Conservation (phyloP, 2,329 filamentous ascomycete genomes). For the Cytospora leucostoma region DNA sequence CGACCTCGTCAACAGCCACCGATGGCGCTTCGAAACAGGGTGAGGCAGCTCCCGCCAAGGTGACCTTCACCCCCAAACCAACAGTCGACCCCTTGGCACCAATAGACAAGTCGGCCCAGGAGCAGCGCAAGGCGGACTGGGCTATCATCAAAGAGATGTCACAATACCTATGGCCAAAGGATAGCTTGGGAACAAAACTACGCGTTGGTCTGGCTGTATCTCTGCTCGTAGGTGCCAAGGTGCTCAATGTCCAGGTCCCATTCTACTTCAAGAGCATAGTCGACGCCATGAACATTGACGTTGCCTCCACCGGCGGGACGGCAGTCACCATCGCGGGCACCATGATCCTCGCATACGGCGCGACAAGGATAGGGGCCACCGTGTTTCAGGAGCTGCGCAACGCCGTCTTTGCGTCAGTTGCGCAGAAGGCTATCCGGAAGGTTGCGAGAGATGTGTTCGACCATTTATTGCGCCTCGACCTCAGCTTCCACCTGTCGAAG, state of each 20-base stretch:
- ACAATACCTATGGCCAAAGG: conserved; percentile 93
- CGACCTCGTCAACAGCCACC: background rate
- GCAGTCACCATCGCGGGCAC: conserved; percentile 86
- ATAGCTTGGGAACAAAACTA: conserved; percentile 77
- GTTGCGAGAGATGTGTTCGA: conserved; percentile 93
- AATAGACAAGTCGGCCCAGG: conserved; percentile 70
- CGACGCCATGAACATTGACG: conserved; percentile 96
- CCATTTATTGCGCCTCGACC: conserved; percentile 82
- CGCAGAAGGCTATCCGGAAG: conserved; percentile 90
- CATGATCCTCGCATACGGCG: conserved; percentile 91
- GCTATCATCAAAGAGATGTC: conserved; percentile 98
- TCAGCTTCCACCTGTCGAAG: conserved; percentile 90
- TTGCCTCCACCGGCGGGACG: conserved; percentile 82
- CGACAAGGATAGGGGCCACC: conserved; percentile 83
- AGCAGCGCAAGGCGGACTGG: conserved; percentile 97
- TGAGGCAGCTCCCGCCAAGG: background rate
- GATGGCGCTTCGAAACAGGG: background rate
- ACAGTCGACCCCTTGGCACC: conserved; percentile 59
- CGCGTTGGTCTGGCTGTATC: conserved; percentile 83
- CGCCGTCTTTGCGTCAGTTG: conserved; percentile 93
- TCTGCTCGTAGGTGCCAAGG: conserved; percentile 85
- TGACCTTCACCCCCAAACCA: conserved; percentile 11
- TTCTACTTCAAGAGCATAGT: conserved; percentile 99
- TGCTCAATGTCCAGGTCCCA: conserved; percentile 94
- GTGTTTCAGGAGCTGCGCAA: conserved; percentile 93